Conservation (phyloP, 106 monocot species). For the Allium fistulosum region DNA sequence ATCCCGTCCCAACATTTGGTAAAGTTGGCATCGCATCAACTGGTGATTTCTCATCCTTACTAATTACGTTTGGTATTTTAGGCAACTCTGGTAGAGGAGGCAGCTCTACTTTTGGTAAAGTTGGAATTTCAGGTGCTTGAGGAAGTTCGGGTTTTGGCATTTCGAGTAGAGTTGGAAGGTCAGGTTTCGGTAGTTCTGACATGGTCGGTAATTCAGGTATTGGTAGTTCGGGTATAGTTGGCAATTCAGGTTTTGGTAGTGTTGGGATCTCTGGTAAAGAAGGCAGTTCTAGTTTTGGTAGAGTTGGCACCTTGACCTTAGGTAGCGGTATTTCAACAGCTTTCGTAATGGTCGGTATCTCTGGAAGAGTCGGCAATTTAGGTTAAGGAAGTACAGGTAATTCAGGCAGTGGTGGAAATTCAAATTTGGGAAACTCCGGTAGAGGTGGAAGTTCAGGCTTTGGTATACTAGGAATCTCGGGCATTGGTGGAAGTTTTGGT, state of each 20-base stretch:
- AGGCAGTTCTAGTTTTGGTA: constrained; percentile 11
- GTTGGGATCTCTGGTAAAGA: not conserved
- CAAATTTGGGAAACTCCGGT: not conserved
- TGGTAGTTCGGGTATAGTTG: no score
- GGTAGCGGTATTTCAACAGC: not conserved
- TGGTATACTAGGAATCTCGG: not conserved
- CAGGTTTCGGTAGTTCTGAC: no score
- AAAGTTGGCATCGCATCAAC: not conserved
- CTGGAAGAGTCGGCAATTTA: no score
- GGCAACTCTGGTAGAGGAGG: no score
- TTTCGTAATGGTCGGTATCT: not conserved
- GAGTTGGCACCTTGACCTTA: not conserved
- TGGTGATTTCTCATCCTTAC: not conserved
- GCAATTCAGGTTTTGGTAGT: no score
- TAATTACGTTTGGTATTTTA: not conserved
- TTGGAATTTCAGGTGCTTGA: no score
- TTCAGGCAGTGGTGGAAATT: constrained; percentile 1
- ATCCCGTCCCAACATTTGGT: no score
- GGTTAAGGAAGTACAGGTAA: no score
- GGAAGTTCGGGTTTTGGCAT: no score
- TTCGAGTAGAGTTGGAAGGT: no score
- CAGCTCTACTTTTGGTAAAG: no score
- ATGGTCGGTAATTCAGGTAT: no score
- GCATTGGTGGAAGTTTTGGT: not conserved
- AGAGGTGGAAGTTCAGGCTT: not conserved